Evolutionary conservation across 257 asterid species (phyloP), one percentile per base, ranked within the genome.

Genomic region (Solanum appendiculatum): DNA sequence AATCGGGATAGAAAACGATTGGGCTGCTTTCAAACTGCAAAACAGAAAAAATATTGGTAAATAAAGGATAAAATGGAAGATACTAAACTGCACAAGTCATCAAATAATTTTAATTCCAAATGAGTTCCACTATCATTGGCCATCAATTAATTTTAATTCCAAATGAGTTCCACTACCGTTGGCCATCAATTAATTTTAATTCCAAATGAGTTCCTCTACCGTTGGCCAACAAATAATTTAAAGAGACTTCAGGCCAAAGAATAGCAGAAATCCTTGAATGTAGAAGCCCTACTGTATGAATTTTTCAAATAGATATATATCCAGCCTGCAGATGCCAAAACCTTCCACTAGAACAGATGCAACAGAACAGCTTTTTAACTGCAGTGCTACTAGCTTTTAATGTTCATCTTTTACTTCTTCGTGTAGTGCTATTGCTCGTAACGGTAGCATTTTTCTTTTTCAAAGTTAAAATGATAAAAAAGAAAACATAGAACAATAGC

Each of bases 1-100:
- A 93, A 89, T 96, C 98, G 33, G 94, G 90, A 77, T 77, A 56
- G 92, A 96, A 89, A 86, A 86, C 82, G 80, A 94, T 80, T 82
- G 85, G 90, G 56, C 86, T 86, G 82, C 86, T 89, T 58, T 88
- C 92, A 78, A 66, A 94, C 99, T 95, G 95, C 90, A 89, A 93
- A 90, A 78, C 56, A 56, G 87, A 88, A 88, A 73, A 27, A 84
- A 87, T 5, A 72, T 82, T 72, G 75, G 31, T 87, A 86, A 64
- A 91, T 56, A 82, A 42, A 88, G 82, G 86, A 56, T 42, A 66
- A 85, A 16, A 48, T 20, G 66, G 44, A 81, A 81, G 85, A 81
- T 9, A 18, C 21, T 9, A 64, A 81, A 87, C 93, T 88, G 80
- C 46, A 78, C 27, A 25, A 60, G 51, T 23, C 85, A 68, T 86